These are phyloP conservation scores for Mycena pura DNA, from an alignment of 768 basidiomycete genomes.

Conservation along the genomic window DNA sequence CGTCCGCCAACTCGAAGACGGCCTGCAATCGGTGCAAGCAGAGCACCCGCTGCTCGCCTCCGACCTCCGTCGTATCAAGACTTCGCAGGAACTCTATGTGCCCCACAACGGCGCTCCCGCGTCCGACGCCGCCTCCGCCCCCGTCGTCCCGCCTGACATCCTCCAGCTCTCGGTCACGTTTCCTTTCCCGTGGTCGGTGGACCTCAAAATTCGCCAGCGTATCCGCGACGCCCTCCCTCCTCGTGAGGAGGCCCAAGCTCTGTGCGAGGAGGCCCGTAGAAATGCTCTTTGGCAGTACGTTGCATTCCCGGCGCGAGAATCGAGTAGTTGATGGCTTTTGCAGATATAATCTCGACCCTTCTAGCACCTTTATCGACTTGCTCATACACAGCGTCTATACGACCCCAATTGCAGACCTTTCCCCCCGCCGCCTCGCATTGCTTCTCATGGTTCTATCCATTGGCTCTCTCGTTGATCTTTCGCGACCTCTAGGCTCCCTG, in stretches of 20 bases:
- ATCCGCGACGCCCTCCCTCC: constrained; percentile 71
- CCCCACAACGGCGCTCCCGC: constrained; percentile 26
- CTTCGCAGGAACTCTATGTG: constrained; percentile 69
- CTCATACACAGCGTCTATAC: constrained; percentile 72
- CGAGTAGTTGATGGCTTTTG: constrained; percentile 19
- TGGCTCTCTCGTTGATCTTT: constrained; percentile 72
- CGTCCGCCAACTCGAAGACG: constrained; percentile 69
- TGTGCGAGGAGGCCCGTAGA: constrained; percentile 67
- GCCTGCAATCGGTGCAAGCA: constrained; percentile 53
- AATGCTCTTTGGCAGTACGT: constrained; percentile 80
- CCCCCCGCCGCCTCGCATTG: constrained; percentile 70
- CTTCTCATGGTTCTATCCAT: constrained; percentile 77
- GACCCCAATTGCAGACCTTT: constrained; percentile 62
- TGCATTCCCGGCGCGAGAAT: constrained; percentile 1
- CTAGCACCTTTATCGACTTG: constrained; percentile 74
- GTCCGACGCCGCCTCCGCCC: constrained; percentile 20
- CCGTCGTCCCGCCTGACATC: constrained; percentile 54
- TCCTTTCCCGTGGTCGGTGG: constrained; percentile 72
- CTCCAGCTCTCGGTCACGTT: constrained; percentile 70
- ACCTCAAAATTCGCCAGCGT: constrained; percentile 66
- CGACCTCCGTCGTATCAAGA: constrained; percentile 69
- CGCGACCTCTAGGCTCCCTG: constrained; percentile 58
- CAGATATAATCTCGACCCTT: constrained; percentile 74
- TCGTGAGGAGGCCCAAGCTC: constrained; percentile 59
- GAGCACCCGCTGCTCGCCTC: constrained; percentile 63